Evolutionary conservation across 2,329 filamentous ascomycete species (phyloP).

Genomic region (Trichoderma atrobrunneum): DNA sequence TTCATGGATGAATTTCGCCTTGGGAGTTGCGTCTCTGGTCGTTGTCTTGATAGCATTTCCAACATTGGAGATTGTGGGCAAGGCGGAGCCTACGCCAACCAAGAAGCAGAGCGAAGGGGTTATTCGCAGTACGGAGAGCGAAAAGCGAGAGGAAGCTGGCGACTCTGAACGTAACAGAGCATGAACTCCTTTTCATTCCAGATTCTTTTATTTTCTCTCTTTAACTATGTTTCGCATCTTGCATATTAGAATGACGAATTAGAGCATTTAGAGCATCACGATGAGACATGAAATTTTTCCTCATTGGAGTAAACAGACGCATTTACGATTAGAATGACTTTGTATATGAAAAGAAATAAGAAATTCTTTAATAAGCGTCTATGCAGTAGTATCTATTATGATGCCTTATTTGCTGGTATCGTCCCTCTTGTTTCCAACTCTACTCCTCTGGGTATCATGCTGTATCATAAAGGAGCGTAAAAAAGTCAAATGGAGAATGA

Average conservation of each 20-base stretch:
- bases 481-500: background rate
- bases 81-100: conserved; percentile 24
- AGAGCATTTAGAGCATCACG: background rate
- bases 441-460: conserved; percentile 14
- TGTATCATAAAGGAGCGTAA: conserved; percentile 13
- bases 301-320: background rate
- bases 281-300: background rate
- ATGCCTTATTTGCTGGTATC: background rate
- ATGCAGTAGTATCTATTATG: background rate
- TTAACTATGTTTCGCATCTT: background rate
- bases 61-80: conserved; percentile 52
- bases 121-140: background rate
- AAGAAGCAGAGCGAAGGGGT: conserved; percentile 13
- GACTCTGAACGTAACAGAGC: background rate
- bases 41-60: conserved; percentile 50
- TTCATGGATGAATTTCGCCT: conserved; percentile 51
- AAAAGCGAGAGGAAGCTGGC: background rate
- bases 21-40: conserved; percentile 42
- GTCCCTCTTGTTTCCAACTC: background rate
- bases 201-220: background rate
- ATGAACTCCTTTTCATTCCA: background rate
- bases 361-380: background rate
- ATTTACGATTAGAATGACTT: background rate
- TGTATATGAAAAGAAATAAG: background rate
- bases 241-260: background rate